Percentiles rank a stretch among this genome's conserved stretches.
Evolutionary conservation across 371 early-diverging fungal species (phyloP).

Genomic region (Rhizopus arrhizus): DNA sequence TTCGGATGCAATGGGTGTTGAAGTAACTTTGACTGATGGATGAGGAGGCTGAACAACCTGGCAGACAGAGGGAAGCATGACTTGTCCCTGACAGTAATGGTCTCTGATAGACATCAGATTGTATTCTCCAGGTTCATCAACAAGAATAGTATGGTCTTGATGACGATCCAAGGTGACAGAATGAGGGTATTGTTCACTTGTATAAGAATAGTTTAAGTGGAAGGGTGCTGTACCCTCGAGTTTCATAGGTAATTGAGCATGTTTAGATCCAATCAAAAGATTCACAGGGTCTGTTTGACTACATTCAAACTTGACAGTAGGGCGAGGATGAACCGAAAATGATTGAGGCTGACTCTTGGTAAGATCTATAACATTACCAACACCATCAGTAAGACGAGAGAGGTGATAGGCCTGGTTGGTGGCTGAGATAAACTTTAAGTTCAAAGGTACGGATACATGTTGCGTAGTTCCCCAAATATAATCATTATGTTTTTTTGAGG

Average conservation of each 20-base stretch:
- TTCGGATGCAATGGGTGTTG: conserved; percentile 50
- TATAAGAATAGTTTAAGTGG: conserved; percentile 31
- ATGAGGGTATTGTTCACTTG: conserved; percentile 1
- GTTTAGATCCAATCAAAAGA: conserved; percentile 38
- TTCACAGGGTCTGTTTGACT: conserved; percentile 38
- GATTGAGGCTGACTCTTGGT: conserved; percentile 5
- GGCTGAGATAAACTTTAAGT: conserved; percentile 35
- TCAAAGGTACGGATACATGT: conserved; percentile 29
- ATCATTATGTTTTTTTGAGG: conserved; percentile 16
- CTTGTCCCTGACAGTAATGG: conserved; percentile 42
- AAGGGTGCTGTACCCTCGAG: conserved; percentile 44
- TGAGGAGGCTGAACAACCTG: conserved; percentile 48
- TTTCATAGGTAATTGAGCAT: conserved; percentile 30
- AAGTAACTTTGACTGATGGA: conserved; percentile 36
- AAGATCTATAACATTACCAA: conserved; percentile 42
- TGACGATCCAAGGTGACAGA: not conserved
- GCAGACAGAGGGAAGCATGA: conserved; percentile 46
- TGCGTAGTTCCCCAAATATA: conserved; percentile 46
- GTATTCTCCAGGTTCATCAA: conserved; percentile 44
- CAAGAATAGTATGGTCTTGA: conserved; percentile 18
- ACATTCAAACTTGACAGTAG: conserved; percentile 42
- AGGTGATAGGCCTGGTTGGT: conserved; percentile 33
- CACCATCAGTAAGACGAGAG: conserved; percentile 41
- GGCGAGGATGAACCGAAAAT: conserved; percentile 39
- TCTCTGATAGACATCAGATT: conserved; percentile 36